Base-by-base conservation (phyloP, 2,329 filamentous ascomycete species). In the Metarhizium rileyi region DNA sequence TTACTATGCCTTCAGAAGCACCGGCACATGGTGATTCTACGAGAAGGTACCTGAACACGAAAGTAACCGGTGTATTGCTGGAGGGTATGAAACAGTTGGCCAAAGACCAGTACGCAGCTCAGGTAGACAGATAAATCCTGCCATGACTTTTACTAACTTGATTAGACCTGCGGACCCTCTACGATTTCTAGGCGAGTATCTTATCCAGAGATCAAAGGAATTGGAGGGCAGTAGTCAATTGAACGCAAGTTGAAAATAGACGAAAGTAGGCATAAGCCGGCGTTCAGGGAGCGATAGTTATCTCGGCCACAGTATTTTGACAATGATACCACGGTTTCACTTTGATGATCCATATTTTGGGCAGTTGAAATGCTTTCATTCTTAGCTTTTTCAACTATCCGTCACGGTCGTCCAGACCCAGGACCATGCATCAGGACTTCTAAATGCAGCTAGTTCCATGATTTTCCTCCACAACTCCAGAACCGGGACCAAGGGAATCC, bases 71-170 rank as follows among this genome's bases (percentile, higher is more conserved):
- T 1, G 75, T 78, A 25, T 60, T 90, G 51, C 68, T 89, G 36
- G 84, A 89, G 59, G 86, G 84, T 23, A 86, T 90, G 83, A 89
- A 88, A 69, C 66, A 76, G 49, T 63, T 90, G 52, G 83, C 83
- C 4, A 81, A 78, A 56, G 82, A 88, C 40, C 79, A 84, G 85
- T 88, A 67, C 61, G 83, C 75, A 50, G 80, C 46, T 40, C 22
- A 16, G 20, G 5, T 27, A 6, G 5, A 26, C 5, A 10, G n/a
- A 40, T 52, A 61, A 47, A 61, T 41, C 2, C 12, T 14, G 33
- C 12, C 44, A 23, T 49, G 20, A 49, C 3, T 42, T 25, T 25
- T 23, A 25, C n/a, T 18, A 7, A 42, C 22, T 25, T 9, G 7
- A 25, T 2, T 47, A 73, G 86, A 56, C 86, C 86, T 2, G 71